Percentiles rank a stretch among this genome's conserved stretches.
phyloP scores from a whole-genome alignment of 2,329 filamentous ascomycete species.

The Epichloe gansuensis region DNA sequence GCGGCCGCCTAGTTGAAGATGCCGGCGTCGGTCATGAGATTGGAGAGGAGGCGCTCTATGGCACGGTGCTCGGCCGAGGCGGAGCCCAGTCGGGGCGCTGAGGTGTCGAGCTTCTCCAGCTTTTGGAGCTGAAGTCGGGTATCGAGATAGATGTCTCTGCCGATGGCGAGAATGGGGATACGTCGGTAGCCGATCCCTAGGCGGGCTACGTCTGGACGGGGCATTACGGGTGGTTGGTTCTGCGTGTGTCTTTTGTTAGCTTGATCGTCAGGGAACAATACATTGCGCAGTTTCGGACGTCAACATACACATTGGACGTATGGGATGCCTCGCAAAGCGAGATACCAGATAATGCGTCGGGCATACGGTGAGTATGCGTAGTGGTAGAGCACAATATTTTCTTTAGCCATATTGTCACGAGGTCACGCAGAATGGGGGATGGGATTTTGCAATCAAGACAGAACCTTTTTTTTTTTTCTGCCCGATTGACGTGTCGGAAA shows the following conservation, averaged over 20 bases:
- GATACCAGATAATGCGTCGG: conserved; percentile 51
- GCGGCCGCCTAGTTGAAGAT: conserved; percentile 40
- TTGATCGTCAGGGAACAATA: too few relatives aligned
- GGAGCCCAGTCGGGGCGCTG: conserved; percentile 25
- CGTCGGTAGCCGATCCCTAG: conserved; percentile 55
- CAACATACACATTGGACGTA: conserved; percentile 50
- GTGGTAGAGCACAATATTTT: conserved; percentile 47
- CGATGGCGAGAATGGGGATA: conserved; percentile 55
- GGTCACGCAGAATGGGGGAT: neutral
- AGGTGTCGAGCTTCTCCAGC: conserved; percentile 44
- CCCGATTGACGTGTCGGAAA: neutral
- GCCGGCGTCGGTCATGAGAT: conserved; percentile 41
- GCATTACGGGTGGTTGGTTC: conserved; percentile 53
- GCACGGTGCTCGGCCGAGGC: conserved; percentile 27
- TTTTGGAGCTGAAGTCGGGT: conserved; percentile 54
- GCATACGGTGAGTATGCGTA: conserved; percentile 55
- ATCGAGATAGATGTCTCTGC: conserved; percentile 56
- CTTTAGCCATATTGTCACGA: conserved; percentile 9
- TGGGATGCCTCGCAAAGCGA: conserved; percentile 49
- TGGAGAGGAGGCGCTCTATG: conserved; percentile 42
- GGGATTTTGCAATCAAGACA: neutral
- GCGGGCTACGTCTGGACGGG: conserved; percentile 48
- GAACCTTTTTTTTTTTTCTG: neutral
- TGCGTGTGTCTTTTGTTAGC: conserved; percentile 14
- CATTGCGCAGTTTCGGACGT: neutral